Conservation (phyloP, 352 stramenopile genomes). For the Globisporangium paroecandrum region DNA sequence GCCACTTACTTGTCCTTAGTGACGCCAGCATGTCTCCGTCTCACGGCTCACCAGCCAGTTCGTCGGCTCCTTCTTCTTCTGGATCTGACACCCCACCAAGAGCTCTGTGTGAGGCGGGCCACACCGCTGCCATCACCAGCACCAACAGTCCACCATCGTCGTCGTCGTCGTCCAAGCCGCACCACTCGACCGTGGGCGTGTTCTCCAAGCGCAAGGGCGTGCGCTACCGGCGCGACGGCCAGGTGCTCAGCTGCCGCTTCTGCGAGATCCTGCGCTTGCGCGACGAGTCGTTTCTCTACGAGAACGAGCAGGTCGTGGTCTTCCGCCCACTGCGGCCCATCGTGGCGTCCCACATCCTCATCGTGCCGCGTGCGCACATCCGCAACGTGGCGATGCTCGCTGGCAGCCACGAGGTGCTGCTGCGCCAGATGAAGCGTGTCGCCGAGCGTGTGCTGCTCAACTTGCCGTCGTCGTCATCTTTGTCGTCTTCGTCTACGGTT, state of each 20-base stretch:
- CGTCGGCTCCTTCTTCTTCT: background rate
- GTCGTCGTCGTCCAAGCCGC: conserved; percentile 6
- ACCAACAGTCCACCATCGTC: background rate
- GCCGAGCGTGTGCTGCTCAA: conserved; percentile 41
- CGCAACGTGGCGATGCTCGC: conserved; percentile 75
- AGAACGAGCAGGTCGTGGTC: conserved; percentile 75
- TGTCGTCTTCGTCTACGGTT: background rate
- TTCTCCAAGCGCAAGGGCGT: conserved; percentile 73
- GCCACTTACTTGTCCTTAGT: background rate
- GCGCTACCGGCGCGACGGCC: conserved; percentile 53
- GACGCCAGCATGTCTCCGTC: conserved; percentile 1
- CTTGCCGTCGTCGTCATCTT: background rate
- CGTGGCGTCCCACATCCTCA: conserved; percentile 68
- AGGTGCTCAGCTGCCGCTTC: conserved; percentile 69
- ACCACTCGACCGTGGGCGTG: conserved; percentile 23
- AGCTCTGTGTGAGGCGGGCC: background rate
- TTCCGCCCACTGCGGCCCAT: conserved; percentile 75
- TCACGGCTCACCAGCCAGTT: background rate
- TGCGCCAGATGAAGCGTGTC: conserved; percentile 62
- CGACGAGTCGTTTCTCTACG: conserved; percentile 67
- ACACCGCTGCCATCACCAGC: background rate
- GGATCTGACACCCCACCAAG: background rate
- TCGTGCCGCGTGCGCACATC: conserved; percentile 76
- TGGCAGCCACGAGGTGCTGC: conserved; percentile 39
- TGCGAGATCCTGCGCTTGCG: conserved; percentile 68